phyloP scores from a whole-genome alignment of 441 rosid genomes.

The Populus hybrid region DNA sequence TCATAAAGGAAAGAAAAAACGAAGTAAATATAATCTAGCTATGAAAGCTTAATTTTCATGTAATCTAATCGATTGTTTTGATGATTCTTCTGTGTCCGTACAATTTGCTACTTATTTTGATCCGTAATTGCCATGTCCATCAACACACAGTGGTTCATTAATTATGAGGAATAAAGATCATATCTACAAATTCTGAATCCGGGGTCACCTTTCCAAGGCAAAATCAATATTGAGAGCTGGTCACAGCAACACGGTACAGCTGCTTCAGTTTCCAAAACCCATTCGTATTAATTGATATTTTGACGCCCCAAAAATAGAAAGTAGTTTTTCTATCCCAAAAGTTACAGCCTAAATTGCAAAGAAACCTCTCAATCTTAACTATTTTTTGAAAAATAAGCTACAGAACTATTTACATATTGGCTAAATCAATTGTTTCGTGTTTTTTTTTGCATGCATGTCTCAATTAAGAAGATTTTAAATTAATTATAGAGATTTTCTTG shows the following conservation, averaged over 20 bases:
- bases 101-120: neutral
- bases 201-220: neutral
- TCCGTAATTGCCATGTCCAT: neutral
- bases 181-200: neutral
- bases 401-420: no score
- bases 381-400: neutral
- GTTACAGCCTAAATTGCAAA: neutral
- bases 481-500: neutral
- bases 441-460: no score
- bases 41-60: neutral
- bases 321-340: no score
- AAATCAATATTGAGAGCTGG: neutral
- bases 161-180: neutral
- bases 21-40: neutral
- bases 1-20: neutral
- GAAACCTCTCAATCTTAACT: neutral
- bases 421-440: no score
- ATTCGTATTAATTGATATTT: neutral
- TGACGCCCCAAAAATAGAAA: no score
- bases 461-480: no score
- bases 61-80: neutral
- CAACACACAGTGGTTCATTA: neutral
- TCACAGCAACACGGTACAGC: no score
- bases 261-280: slow-evolving; percentile 1
- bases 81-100: neutral